Base-by-base conservation (phyloP, 1,284 basidiomycete species). In the Ustilago tritici region DNA sequence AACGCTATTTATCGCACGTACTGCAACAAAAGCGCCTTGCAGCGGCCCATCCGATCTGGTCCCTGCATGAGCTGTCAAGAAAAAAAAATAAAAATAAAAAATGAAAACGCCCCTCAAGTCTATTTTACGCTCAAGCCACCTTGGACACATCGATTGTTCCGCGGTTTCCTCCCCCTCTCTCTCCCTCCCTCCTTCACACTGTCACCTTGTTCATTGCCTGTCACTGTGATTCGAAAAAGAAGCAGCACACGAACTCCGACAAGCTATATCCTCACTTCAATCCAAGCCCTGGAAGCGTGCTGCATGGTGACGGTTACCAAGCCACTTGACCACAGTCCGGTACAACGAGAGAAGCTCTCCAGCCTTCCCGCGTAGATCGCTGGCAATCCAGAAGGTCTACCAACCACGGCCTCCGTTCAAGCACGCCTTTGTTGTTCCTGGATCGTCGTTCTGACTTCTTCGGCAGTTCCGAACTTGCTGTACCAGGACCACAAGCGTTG, bases 51-150 rank as follows among this genome's bases (percentile, higher is more conserved):
- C 31, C 49, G n/a, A 49, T 49, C 40, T 46, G 11, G 49, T 60
- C 35, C 46, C 58, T 60, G 58, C 35, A 38, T 35, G 28, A 61
- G 59, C 59, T 61, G 59, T 61, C 49, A 53, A 32, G n/a, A 28
- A 56, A 43, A 19, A 46, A 46, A 23, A 28, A 28, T 28, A 28
- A 28, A 23, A 23, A 23, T 23, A 23, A 23, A 28, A 23, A 15
- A n/a, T 3, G n/a, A 19, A 46, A 46, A 46, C 43, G 4, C 43
- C 17, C 31, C 35, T 9, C 19, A 43, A 56, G 55, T 32, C 4
- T 50, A 50, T 14, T 50, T 50, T 28, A 50, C 49, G 49, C 49
- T 50, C 49, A 50, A 50, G 49, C 49, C 49, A 50, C 49, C 28
- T 32, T 15, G 15, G n/a, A 32, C 49, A 50, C 28, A n/a, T 14